These are phyloP conservation scores for Alternaria postmessia DNA, from an alignment of 2,329 filamentous ascomycete genomes.

Conservation along the genomic window DNA sequence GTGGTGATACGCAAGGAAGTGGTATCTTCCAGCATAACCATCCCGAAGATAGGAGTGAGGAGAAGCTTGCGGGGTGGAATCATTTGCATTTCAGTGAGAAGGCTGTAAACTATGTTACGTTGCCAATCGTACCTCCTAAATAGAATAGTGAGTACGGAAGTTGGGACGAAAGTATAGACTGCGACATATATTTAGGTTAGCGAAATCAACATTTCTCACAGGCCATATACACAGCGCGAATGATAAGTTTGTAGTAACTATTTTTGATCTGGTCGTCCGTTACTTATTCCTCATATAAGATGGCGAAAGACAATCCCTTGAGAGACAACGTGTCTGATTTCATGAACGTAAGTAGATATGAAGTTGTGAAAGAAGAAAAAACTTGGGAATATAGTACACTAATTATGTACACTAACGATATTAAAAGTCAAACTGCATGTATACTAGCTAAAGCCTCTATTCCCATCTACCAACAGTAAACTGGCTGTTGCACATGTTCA, in stretches of 20 bases:
- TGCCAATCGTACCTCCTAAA: conserved; percentile 62
- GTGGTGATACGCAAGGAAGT: conserved; percentile 65
- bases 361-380: neutral
- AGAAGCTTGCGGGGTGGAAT: conserved; percentile 59
- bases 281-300: neutral
- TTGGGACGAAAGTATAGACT: neutral
- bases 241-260: neutral
- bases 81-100: conserved; percentile 62
- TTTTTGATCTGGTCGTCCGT: neutral
- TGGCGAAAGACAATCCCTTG: neutral
- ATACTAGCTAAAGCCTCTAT: conserved; percentile 1
- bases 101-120: conserved; percentile 60
- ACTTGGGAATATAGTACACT: neutral
- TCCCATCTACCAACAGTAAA: conserved; percentile 42
- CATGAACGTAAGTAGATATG: neutral
- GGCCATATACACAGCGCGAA: neutral
- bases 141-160: conserved; percentile 13
- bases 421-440: neutral
- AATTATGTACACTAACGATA: neutral
- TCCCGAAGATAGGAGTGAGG: conserved; percentile 56
- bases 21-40: conserved; percentile 65
- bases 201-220: neutral
- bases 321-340: neutral
- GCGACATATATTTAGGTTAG: neutral
- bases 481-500: conserved; percentile 48